phyloP scores from a whole-genome alignment of 1,284 basidiomycete species.

The Earliella scabrosa region DNA sequence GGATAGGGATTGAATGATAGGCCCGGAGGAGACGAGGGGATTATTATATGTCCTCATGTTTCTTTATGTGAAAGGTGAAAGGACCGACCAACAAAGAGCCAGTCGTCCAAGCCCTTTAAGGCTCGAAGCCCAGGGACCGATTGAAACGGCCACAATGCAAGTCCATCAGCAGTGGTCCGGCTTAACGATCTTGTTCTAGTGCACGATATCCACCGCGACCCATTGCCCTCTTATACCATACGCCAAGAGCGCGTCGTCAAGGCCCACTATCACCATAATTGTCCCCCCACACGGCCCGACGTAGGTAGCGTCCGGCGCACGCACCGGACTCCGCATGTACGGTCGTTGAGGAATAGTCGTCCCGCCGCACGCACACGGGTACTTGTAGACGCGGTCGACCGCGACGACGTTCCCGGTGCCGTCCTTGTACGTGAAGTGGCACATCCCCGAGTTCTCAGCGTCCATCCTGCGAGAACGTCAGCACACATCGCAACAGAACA shows the following conservation, averaged over 20 bases:
- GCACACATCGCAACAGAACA: no score
- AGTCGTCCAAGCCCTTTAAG: no score
- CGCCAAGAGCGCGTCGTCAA: constrained; percentile 6
- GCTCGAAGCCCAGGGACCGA: no score
- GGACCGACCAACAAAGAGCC: no score
- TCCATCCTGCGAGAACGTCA: constrained; percentile 1
- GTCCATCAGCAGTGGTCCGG: no score
- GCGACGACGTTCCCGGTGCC: background rate
- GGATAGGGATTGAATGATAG: no score
- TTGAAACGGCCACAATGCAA: no score
- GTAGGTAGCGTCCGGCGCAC: background rate
- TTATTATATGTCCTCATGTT: no score
- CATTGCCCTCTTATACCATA: constrained; percentile 12
- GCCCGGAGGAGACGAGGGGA: no score
- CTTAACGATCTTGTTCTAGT: no score
- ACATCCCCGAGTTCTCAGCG: background rate
- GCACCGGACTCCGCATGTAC: background rate
- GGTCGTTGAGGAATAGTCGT: background rate
- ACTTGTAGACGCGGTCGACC: constrained; percentile 12
- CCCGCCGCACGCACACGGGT: constrained; percentile 14
- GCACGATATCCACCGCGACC: constrained; percentile 11
- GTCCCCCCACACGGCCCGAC: constrained; percentile 12
- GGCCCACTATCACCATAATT: constrained; percentile 8
- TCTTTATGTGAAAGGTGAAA: no score
- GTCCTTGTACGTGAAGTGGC: background rate